phyloP scores from a whole-genome alignment of 768 basidiomycete genomes.

The Cystoderma amianthinum region DNA sequence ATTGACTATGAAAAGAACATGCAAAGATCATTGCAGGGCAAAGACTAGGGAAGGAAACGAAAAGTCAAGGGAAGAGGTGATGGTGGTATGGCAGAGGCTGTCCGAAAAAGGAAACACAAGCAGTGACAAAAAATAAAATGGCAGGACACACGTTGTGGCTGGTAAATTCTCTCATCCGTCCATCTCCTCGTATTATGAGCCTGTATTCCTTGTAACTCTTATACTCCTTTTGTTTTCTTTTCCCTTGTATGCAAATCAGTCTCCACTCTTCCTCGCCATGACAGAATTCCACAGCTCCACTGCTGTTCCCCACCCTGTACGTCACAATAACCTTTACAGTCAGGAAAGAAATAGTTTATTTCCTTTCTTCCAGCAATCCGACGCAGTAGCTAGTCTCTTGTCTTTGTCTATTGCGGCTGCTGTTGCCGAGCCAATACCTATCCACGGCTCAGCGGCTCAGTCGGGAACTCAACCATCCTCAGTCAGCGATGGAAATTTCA shows the following conservation, averaged over 20 bases:
- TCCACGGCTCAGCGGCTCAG: background rate
- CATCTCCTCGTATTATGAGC: constrained; percentile 14
- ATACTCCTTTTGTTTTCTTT: constrained; percentile 6
- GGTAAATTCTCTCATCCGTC: constrained; percentile 10
- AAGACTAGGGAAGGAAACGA: background rate
- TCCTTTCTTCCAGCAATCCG: constrained; percentile 29
- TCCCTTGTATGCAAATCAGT: constrained; percentile 11
- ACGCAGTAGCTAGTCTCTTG: constrained; percentile 51
- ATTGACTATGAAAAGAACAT: background rate
- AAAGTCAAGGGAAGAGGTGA: background rate
- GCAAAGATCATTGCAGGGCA: too few species aligned
- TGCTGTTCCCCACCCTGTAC: constrained; percentile 12
- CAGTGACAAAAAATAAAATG: constrained; percentile 11
- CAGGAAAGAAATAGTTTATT: too few species aligned
- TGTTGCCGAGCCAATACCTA: constrained; percentile 38
- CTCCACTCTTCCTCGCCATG: constrained; percentile 7
- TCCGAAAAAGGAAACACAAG: constrained; percentile 8
- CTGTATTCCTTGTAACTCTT: constrained; percentile 13
- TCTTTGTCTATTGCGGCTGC: constrained; percentile 63
- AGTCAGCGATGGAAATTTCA: background rate
- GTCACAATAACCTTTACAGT: too few species aligned
- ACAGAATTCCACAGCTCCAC: constrained; percentile 6
- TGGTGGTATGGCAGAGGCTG: constrained; percentile 12
- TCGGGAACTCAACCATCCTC: constrained; percentile 2
- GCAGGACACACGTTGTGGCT: constrained; percentile 12